Percentiles rank a stretch among this genome's conserved stretches.
These are phyloP conservation scores for Aspergillus sclerotioniger DNA, from an alignment of 495 filamentous ascomycete genomes.

Conservation along the genomic window DNA sequence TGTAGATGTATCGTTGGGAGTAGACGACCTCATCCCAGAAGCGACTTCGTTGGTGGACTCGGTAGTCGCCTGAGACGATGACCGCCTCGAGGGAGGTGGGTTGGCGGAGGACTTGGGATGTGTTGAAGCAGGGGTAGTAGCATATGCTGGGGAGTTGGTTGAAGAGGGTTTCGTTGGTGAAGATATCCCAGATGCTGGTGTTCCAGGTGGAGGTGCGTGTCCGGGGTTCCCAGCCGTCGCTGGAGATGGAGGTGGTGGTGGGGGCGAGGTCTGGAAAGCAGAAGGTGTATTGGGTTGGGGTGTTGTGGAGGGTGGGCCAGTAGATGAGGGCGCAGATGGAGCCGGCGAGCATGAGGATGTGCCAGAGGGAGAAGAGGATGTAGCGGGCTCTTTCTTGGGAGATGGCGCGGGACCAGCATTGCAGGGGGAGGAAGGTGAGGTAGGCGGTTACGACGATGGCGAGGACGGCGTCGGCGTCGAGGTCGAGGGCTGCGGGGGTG, in stretches of 20 bases:
- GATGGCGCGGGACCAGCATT: slow-evolving; percentile 34
- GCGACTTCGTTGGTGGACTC: slow-evolving; percentile 1
- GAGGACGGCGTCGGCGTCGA: slow-evolving; percentile 36
- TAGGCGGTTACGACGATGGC: slow-evolving; percentile 39
- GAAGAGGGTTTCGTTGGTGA: slow-evolving; percentile 25
- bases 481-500: slow-evolving; percentile 28
- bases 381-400: slow-evolving; percentile 25
- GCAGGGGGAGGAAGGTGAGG: slow-evolving; percentile 37
- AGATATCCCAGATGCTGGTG: slow-evolving; percentile 29
- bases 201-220: slow-evolving; percentile 31
- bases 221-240: slow-evolving; percentile 29
- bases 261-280: slow-evolving; percentile 31
- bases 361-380: slow-evolving; percentile 32
- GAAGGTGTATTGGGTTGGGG: slow-evolving; percentile 32
- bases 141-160: slow-evolving; percentile 26
- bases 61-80: slow-evolving; percentile 8
- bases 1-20: slow-evolving; percentile 34
- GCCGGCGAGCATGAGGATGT: slow-evolving; percentile 32
- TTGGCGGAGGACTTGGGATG: slow-evolving; percentile 29
- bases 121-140: slow-evolving; percentile 36
- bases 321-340: slow-evolving; percentile 30
- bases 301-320: slow-evolving; percentile 15
- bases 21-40: slow-evolving; percentile 27
- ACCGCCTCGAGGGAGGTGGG: slow-evolving; percentile 16
- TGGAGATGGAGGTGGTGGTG: slow-evolving; percentile 17